These are phyloP conservation scores for Eucalyptus sideroxylon DNA, from an alignment of 345 rosid species.

Conservation along the genomic window DNA sequence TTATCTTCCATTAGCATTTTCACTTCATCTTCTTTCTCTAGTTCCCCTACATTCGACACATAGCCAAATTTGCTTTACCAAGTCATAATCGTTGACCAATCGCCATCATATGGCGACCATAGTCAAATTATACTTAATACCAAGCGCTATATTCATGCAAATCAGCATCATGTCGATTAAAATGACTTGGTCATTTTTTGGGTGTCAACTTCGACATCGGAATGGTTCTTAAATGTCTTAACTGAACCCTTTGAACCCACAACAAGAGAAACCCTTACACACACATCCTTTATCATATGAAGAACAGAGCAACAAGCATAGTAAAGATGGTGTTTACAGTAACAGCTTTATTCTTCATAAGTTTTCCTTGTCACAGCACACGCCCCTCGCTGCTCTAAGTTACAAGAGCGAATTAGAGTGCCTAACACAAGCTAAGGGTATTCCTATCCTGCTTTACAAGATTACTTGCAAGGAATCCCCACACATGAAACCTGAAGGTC, in stretches of 20 bases:
- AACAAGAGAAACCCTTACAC: neutral
- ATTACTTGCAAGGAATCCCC: neutral
- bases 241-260: neutral
- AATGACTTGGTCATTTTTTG: too few species aligned
- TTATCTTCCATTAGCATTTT: neutral
- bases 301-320: neutral
- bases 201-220: neutral
- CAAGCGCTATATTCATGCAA: neutral
- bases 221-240: neutral
- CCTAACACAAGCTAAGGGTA: neutral
- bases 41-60: neutral
- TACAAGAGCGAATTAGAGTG: neutral
- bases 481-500: neutral
- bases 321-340: neutral
- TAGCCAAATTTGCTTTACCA: fast-evolving
- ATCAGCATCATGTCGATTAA: too few species aligned
- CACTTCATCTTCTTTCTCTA: neutral
- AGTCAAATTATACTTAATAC: neutral
- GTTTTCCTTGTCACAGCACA: neutral
- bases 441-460: neutral
- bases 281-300: neutral
- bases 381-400: neutral
- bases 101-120: fast-evolving
- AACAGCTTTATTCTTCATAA: neutral
- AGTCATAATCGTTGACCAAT: too few species aligned